Conservation (phyloP, 768 basidiomycete species). For the Leccinum rimulosum region DNA sequence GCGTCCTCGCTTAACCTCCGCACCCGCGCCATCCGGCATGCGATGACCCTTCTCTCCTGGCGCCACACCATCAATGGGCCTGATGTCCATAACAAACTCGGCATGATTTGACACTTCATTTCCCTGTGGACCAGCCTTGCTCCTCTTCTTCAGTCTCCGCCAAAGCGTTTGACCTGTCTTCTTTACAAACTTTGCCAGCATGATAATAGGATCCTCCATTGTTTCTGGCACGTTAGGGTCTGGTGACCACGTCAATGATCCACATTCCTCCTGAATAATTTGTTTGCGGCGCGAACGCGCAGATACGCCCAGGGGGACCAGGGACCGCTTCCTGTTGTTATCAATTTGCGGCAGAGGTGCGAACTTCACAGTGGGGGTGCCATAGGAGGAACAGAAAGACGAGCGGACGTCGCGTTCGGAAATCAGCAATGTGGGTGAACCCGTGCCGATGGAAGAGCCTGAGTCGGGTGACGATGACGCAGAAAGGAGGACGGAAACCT, state of each 20-base stretch:
- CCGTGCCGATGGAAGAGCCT: constrained; percentile 13
- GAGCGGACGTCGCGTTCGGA: constrained; percentile 13
- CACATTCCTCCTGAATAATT: constrained; percentile 17
- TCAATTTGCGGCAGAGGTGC: constrained; percentile 33
- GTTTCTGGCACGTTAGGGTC: constrained; percentile 25
- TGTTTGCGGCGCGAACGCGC: constrained; percentile 35
- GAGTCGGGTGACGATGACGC: constrained; percentile 17
- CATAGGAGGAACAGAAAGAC: constrained; percentile 16
- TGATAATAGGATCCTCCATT: constrained; percentile 46
- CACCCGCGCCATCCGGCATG: not conserved
- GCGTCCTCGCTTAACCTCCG: constrained; percentile 13
- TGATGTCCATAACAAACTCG: constrained; percentile 21
- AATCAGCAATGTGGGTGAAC: constrained; percentile 11
- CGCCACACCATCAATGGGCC: constrained; percentile 16
- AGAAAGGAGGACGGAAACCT: constrained; percentile 11
- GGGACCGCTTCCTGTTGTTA: constrained; percentile 47
- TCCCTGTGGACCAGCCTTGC: constrained; percentile 14
- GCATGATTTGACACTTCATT: constrained; percentile 2
- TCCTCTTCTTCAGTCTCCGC: constrained; percentile 46
- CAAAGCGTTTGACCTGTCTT: constrained; percentile 39
- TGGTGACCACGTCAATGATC: constrained; percentile 19
- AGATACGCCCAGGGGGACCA: constrained; percentile 53
- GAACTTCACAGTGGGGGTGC: constrained; percentile 37
- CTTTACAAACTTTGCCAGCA: constrained; percentile 51
- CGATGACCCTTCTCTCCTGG: not conserved